A percentile compares a stretch with the other conserved stretches of the same genome.
phyloP scores from a whole-genome alignment of 139 green algal species.

The Astrephomene gubernaculifera region DNA sequence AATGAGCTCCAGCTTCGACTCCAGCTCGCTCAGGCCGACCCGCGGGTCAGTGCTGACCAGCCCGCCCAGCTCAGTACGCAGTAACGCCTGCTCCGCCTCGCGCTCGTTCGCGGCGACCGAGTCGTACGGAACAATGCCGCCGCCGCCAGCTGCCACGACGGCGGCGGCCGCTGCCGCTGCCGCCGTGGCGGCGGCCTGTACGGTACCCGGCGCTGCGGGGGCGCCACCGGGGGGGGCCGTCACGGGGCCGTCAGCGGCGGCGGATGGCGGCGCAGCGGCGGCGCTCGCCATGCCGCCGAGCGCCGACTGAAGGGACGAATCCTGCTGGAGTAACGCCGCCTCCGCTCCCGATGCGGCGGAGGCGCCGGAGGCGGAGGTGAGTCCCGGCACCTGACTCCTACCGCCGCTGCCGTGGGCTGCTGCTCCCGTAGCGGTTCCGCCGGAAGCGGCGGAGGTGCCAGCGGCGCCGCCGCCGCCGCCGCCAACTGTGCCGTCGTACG shows the following conservation, averaged over 20 bases:
- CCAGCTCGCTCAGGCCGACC: slow-evolving; percentile 56
- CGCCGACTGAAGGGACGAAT: neutral
- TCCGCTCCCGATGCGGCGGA: neutral
- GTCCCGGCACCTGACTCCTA: too few species aligned
- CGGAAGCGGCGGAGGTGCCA: neutral
- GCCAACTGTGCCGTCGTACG: neutral
- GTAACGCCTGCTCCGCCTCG: slow-evolving; percentile 58
- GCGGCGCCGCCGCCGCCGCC: neutral
- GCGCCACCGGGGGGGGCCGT: slow-evolving; percentile 12
- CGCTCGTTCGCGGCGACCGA: neutral
- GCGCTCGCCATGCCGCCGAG: neutral
- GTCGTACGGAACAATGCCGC: neutral
- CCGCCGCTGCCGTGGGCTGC: neutral
- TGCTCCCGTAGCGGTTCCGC: neutral
- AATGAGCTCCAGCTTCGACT: slow-evolving; percentile 79
- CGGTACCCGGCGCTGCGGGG: neutral
- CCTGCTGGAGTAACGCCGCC: neutral
- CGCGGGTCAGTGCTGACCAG: slow-evolving; percentile 13
- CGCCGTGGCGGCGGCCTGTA: slow-evolving; percentile 7
- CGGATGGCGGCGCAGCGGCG: neutral
- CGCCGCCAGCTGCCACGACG: neutral
- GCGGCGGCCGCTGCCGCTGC: neutral
- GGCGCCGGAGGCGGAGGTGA: neutral
- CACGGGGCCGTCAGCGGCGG: neutral
- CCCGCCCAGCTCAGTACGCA: slow-evolving; percentile 14